Evolutionary conservation across 2,329 filamentous ascomycete genomes (phyloP).

Genomic region (Pestalotiopsis fici): DNA sequence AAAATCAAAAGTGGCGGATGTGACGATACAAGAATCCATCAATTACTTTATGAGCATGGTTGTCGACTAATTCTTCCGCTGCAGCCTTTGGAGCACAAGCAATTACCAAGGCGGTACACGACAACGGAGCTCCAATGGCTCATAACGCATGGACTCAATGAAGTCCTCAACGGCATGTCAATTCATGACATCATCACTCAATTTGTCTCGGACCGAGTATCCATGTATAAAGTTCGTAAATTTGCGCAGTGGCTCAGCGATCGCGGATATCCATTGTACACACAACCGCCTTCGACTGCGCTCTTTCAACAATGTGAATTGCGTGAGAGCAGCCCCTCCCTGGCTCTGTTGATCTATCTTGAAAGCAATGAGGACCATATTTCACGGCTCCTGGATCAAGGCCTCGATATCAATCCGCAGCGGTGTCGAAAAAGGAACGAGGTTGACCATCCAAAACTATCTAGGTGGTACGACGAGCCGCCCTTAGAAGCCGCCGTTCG

Average conservation of each 20-base stretch:
- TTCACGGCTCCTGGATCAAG: neutral
- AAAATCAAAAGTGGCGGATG: neutral
- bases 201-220: rapidly evolving
- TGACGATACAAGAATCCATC: neutral
- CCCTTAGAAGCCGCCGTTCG: neutral
- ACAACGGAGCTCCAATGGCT: neutral
- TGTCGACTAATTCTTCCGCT: neutral
- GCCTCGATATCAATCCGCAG: neutral
- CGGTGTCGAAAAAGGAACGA: neutral
- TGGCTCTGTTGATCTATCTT: neutral
- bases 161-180: neutral
- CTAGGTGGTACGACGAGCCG: neutral
- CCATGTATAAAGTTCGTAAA: neutral
- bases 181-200: neutral
- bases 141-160: neutral
- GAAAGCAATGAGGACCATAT: neutral
- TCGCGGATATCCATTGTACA: neutral
- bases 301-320: neutral
- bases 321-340: neutral
- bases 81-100: neutral
- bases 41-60: neutral
- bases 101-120: rapidly evolving
- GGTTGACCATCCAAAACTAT: too few species aligned
- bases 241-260: neutral
- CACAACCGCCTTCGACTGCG: neutral